Evolutionary conservation across 2,329 filamentous ascomycete species (phyloP).

Genomic region (Ophiocordyceps camponoti-saundersi): DNA sequence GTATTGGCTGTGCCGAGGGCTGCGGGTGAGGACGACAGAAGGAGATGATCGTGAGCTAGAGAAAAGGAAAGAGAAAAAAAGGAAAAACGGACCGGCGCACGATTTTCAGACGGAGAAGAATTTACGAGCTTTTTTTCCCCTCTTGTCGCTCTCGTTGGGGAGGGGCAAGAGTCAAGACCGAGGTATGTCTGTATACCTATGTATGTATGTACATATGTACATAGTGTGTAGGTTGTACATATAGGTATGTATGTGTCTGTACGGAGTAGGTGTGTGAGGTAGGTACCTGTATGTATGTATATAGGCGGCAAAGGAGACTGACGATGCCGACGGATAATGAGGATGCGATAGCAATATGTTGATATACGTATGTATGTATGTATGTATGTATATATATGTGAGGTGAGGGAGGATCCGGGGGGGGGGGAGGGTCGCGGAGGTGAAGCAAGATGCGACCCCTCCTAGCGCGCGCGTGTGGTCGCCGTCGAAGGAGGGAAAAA

Average conservation of each 20-base stretch:
- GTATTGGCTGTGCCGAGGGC: background rate
- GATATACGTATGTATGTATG: too few species aligned
- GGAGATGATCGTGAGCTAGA: too few species aligned
- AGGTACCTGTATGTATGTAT: too few species aligned
- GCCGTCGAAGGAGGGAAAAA: background rate
- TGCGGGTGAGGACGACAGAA: too few species aligned
- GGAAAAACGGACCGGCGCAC: background rate
- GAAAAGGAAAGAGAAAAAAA: too few species aligned
- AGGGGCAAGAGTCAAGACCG: background rate
- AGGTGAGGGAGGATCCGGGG: background rate
- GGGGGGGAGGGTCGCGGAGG: background rate
- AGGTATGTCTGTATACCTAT: background rate
- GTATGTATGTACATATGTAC: too few species aligned
- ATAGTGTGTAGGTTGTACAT: too few species aligned
- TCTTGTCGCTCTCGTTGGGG: background rate
- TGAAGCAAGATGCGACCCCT: background rate
- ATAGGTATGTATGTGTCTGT: too few species aligned
- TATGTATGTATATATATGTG: too few species aligned
- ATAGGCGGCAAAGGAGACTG: background rate
- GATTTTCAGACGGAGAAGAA: background rate
- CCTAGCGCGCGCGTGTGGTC: constrained; percentile 1
- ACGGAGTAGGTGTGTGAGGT: too few species aligned
- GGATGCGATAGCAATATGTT: background rate
- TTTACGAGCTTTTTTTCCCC: background rate
- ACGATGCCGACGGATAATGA: background rate